Percentiles rank a stretch among this genome's conserved stretches.
Conservation (phyloP, 805 yeast genomes). For the Clavispora vitiphila region DNA sequence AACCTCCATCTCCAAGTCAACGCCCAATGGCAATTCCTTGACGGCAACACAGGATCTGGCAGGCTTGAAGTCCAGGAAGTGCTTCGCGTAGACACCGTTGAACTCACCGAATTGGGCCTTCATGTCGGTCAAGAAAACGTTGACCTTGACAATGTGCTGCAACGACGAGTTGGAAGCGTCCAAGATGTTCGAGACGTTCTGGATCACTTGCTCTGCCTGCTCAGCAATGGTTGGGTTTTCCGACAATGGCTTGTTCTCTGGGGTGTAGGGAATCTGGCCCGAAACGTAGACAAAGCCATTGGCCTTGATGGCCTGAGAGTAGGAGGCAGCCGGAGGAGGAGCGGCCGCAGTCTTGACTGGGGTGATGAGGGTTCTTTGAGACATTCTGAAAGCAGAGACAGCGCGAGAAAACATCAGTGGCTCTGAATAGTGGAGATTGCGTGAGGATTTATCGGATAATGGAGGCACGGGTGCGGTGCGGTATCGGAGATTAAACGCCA, state of each 20-base stretch:
- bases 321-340: conserved; percentile 96
- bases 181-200: conserved; percentile 66
- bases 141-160: conserved; percentile 81
- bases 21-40: conserved; percentile 82
- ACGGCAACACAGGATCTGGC: conserved; percentile 99
- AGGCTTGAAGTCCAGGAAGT: conserved; percentile 77
- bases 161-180: conserved; percentile 82
- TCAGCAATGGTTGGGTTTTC: conserved; percentile 64
- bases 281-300: conserved; percentile 85
- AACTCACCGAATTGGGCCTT: conserved; percentile 69
- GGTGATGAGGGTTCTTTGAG: conserved; percentile 16
- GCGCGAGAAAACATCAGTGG: background rate
- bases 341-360: conserved; percentile 63
- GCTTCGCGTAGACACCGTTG: conserved; percentile 78
- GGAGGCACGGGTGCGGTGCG: background rate
- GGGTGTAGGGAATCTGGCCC: conserved; percentile 91
- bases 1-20: conserved; percentile 85
- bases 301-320: conserved; percentile 92
- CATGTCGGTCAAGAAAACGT: conserved; percentile 89
- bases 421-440: no score
- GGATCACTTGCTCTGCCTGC: conserved; percentile 70
- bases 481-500: background rate
- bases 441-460: background rate
- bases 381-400: conserved; percentile 8
- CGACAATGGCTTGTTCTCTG: conserved; percentile 73